Evolutionary conservation across 495 filamentous ascomycete species (phyloP).

Genomic region (Terfezia claveryi): DNA sequence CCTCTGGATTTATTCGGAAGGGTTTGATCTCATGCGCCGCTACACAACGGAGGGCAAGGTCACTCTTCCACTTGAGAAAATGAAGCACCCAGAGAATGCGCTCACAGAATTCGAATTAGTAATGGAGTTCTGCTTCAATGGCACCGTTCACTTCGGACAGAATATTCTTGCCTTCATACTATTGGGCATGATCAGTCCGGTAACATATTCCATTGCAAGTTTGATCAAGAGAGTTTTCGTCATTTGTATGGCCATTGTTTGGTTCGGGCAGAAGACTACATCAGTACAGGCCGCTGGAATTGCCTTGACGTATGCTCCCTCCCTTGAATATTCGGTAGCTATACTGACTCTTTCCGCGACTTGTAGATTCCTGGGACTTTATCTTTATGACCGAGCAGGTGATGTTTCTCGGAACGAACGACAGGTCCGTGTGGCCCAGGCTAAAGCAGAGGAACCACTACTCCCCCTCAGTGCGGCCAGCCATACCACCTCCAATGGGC

Average conservation of each 20-base stretch:
- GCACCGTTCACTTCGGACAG: conserved; percentile 88
- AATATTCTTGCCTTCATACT: conserved; percentile 89
- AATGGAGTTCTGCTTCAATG: conserved; percentile 86
- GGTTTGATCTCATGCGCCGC: conserved; percentile 48
- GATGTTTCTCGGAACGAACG: conserved; percentile 68
- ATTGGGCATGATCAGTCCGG: conserved; percentile 74
- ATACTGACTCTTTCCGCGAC: background rate
- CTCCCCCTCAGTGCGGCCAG: conserved; percentile 36
- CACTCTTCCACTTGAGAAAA: conserved; percentile 34
- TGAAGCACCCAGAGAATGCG: conserved; percentile 41
- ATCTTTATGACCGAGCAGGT: conserved; percentile 84
- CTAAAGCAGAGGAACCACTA: conserved; percentile 38
- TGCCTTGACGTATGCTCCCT: conserved; percentile 35
- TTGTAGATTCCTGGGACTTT: conserved; percentile 54
- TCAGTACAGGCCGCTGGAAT: conserved; percentile 66
- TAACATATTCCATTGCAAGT: conserved; percentile 89
- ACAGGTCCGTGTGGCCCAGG: conserved; percentile 32
- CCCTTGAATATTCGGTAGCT: background rate
- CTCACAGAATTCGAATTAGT: conserved; percentile 27
- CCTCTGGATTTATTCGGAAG: conserved; percentile 84
- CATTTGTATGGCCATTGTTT: conserved; percentile 80
- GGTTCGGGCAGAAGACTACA: conserved; percentile 83
- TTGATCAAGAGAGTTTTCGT: conserved; percentile 95
- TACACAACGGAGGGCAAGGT: conserved; percentile 40
- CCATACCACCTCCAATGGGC: conserved; percentile 23